Evolutionary conservation across 2,329 filamentous ascomycete species (phyloP).

Genomic region (Penicillium sp.): DNA sequence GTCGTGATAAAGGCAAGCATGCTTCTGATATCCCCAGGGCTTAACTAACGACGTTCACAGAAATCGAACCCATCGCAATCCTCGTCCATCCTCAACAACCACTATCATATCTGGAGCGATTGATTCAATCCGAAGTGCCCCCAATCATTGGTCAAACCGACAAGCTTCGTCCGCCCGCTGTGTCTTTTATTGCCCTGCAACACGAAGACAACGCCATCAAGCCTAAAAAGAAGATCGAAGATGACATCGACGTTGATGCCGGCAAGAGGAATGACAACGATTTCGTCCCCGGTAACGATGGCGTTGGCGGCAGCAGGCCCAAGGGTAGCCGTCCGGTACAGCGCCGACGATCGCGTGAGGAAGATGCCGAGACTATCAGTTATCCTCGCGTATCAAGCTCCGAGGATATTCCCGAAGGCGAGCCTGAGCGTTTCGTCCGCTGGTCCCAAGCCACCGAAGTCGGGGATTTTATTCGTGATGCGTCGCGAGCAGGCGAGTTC

Average conservation of each 20-base stretch:
- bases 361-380: conserved; percentile 69
- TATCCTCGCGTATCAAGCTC: conserved; percentile 58
- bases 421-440: conserved; percentile 66
- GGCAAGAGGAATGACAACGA: conserved; percentile 4
- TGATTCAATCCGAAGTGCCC: conserved; percentile 86
- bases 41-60: conserved; percentile 26
- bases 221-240: conserved; percentile 39
- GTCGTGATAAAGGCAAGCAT: conserved; percentile 55
- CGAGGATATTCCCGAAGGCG: conserved; percentile 14
- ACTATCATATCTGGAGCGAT: conserved; percentile 81
- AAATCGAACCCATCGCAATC: conserved; percentile 80
- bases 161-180: conserved; percentile 68
- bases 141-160: conserved; percentile 63
- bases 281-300: conserved; percentile 6
- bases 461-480: conserved; percentile 90
- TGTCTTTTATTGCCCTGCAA: conserved; percentile 80
- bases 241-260: conserved; percentile 46
- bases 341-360: conserved; percentile 54
- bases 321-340: conserved; percentile 29
- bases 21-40: background rate
- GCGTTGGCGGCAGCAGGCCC: conserved; percentile 4
- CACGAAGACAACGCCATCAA: conserved; percentile 61
- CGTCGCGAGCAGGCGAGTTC: conserved; percentile 81
- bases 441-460: conserved; percentile 90
- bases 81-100: conserved; percentile 89